phyloP scores from a whole-genome alignment of 768 basidiomycete species.

The Gelatoporia subvermispora region DNA sequence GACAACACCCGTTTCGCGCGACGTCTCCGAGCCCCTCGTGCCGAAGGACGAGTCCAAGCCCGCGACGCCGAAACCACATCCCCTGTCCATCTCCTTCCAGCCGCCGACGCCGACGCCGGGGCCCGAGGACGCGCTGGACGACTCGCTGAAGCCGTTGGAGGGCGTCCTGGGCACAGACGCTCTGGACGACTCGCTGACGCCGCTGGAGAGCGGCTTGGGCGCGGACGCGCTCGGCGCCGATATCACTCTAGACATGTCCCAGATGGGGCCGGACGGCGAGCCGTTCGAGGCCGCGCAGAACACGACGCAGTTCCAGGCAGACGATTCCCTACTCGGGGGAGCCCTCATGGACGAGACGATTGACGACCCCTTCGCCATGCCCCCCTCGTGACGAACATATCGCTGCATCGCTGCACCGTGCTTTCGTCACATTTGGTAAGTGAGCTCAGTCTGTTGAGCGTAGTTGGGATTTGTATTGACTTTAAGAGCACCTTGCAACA shows the following conservation, averaged over 20 bases:
- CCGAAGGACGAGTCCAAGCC: conserved; percentile 55
- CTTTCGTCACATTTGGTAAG: too few species aligned
- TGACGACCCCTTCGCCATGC: conserved; percentile 53
- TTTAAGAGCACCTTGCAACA: too few species aligned
- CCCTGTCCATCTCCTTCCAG: conserved; percentile 47
- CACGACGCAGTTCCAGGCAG: conserved; percentile 50
- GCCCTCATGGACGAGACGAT: conserved; percentile 48
- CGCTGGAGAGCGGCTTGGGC: conserved; percentile 41
- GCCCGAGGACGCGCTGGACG: conserved; percentile 43
- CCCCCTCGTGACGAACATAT: conserved; percentile 3
- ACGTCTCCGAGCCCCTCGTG: conserved; percentile 31
- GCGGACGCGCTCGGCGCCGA: conserved; percentile 28
- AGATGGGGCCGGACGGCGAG: conserved; percentile 61
- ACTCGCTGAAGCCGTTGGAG: conserved; percentile 53
- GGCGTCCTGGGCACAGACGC: conserved; percentile 35
- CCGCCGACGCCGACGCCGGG: conserved; percentile 35
- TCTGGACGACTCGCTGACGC: conserved; percentile 42
- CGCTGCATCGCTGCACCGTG: not conserved
- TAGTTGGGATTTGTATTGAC: too few species aligned
- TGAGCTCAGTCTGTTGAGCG: too few species aligned
- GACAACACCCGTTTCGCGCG: conserved; percentile 28
- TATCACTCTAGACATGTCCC: conserved; percentile 60
- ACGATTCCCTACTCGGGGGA: conserved; percentile 51
- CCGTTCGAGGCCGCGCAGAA: conserved; percentile 48
- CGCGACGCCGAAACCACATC: conserved; percentile 65